Evolutionary conservation across 176 grass and related monocot genomes (phyloP), one percentile per base, ranked within the genome.

Genomic region (Cocos nucifera): DNA sequence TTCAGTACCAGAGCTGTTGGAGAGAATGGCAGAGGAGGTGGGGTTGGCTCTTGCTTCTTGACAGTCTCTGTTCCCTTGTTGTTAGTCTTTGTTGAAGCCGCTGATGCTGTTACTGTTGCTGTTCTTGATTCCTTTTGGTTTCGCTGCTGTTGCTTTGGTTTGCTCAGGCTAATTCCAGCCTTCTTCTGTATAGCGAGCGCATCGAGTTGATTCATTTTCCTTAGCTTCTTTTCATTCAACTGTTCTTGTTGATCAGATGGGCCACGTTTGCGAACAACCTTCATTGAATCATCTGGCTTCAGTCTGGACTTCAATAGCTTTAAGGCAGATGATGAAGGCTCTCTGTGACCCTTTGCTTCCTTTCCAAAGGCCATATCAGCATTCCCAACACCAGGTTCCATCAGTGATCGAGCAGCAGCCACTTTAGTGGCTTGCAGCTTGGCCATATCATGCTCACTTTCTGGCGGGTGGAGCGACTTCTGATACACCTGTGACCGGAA

Each of bases 1-100:
- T 75, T 98, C 88, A 93, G 86, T 79, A 98, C 77, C 70, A 98
- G 63, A 19, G 87, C 73, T 18, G 79, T 98, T 19, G 84, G 78
- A 62, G 78, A 92, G 17, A 63, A 76, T 0, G 63, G 35, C 1
- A 70, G 66, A 12, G 75, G 75, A 10, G 7, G 32, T 1, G 1
- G 7, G 32, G 32, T 1, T 35, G 32, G 32, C 6, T 83, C 76
- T 29, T 66, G 78, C 73, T 64, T 92, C 53, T 51, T 71, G 15
- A 50, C 19, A 2, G 63, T 50, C 25, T 75, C 69, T 23, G 5
- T 22, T 4, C 35, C 54, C 72, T 74, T 80, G 14, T 76, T 66
- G 54, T 74, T 71, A 50, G 6, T 6, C 30, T 32, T 32, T 32
- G 30, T 5, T 5, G 64, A 64, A 60, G 32, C 60, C 5, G 25